Evolutionary conservation across 768 basidiomycete species (phyloP), one percentile per base, ranked within the genome.

Genomic region (Boletellus sp.): DNA sequence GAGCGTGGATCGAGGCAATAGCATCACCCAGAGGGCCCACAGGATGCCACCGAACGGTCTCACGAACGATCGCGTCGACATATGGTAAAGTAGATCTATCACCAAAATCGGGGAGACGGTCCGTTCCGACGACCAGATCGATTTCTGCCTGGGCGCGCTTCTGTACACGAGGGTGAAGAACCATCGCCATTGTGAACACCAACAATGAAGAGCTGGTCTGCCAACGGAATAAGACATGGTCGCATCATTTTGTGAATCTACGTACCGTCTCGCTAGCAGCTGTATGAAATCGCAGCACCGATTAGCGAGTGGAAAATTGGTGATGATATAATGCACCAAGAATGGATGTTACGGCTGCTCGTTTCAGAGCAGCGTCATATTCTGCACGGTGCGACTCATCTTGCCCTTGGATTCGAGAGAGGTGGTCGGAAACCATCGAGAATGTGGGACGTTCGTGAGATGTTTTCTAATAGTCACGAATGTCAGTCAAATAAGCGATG

Each of bases 121-220:
- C n/a, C n/a, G n/a, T n/a, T n/a, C n/a, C n/a, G n/a, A n/a, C n/a
- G n/a, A n/a, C n/a, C n/a, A n/a, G n/a, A n/a, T n/a, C n/a, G n/a
- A n/a, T n/a, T n/a, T n/a, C n/a, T n/a, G n/a, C 54, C 26, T 63
- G 65, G 16, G 47, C 47, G 4, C 40, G 47, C 8, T 39, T 31
- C 42, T 28, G 26, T 7, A 51, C 19, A 9, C 41, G 44, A 13
- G 50, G 50, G 19, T 51, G 13, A 3, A 35, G 19, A 12, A 51
- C 38, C 50, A 45, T 51, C 10, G 44, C 43, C 20, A 51, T 38
- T 3, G 43, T 45, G 19, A 51, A 51, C 9, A 41, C 28, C 44
- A 45, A 41, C 6, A 51, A 17, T 0, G 44, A 40, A 6, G 50
- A 45, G 24, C n/a, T 34, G 4, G 50, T 51, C 50, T 51, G 24